Base-by-base conservation (phyloP, 2,329 filamentous ascomycete genomes). In the Ascochyta viciae-villosae region DNA sequence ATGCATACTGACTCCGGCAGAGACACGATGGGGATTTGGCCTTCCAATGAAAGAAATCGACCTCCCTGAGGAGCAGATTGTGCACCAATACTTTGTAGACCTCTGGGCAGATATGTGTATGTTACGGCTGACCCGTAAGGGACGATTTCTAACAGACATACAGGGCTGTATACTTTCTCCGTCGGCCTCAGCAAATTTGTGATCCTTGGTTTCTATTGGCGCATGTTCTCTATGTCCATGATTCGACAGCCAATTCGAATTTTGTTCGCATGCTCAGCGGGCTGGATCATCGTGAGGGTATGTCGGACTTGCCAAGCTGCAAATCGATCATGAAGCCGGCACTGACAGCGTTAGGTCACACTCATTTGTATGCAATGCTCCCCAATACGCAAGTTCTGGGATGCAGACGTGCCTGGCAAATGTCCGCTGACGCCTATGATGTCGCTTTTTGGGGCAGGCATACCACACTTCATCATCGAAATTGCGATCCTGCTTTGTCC, bases 11-110 rank as follows among this genome's bases (percentile, higher is more conserved):
- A 64, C 44, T 22, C 16, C n/a, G 34, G 15, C 34, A 68, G 65
- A 68, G 39, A 64, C 61, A 51, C 56, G 65, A 52, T 68, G 65
- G 65, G 65, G 65, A 2, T 58, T 68, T 9, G 65, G 65, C 3
- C 56, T 57, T 12, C 57, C 46, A 22, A 42, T 68, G 12, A 29
- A 49, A 22, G 53, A 65, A 13, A 60, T 66, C 43, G 26, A 61
- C 15, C 41, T 64, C 12, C 39, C 60, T 13, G 39, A 55, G 6
- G 57, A 64, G 1, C n/a, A 59, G 22, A 58, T 67, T n/a, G 27
- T 51, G 1, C 57, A 57, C 24, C 59, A 67, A 16, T 68, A 63
- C 40, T 67, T 62, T 19, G 19, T 60, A 5, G 64, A 67, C 23
- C 64, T 66, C 2, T 68, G 58, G 57, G 50, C 53, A 24, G 64